These are phyloP conservation scores for Umbellularia californica DNA, from an alignment of 164 flowering plant genomes.

Conservation along the genomic window DNA sequence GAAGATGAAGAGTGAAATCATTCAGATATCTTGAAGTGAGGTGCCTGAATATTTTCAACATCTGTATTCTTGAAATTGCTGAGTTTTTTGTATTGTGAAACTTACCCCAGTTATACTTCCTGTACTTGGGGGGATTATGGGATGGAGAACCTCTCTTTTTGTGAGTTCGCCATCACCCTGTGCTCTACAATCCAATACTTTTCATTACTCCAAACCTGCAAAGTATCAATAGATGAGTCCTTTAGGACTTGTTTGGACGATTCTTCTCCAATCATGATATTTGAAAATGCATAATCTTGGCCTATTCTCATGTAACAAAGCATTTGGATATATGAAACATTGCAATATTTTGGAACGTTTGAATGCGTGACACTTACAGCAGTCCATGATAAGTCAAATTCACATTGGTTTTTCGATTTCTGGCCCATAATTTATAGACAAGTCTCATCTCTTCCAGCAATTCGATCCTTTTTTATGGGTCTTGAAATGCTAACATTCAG, in stretches of 20 bases:
- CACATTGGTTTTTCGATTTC: too few species aligned
- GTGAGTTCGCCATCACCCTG: constrained; percentile 51
- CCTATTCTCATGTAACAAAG: too few species aligned
- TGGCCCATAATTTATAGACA: too few species aligned
- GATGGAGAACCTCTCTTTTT: constrained; percentile 53
- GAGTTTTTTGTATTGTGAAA: constrained; percentile 23
- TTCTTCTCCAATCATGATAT: background rate
- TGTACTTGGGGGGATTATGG: constrained; percentile 34
- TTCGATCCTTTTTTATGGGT: too few species aligned
- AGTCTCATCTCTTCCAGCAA: too few species aligned
- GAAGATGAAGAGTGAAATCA: background rate
- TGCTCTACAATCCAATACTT: constrained; percentile 62
- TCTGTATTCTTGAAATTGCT: constrained; percentile 44
- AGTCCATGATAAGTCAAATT: background rate
- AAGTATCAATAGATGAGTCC: background rate
- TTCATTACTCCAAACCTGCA: constrained; percentile 57
- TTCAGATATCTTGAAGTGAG: constrained; percentile 30
- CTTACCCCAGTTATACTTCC: constrained; percentile 39
- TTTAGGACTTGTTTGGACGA: too few species aligned
- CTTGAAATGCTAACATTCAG: too few species aligned
- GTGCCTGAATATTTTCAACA: constrained; percentile 37
- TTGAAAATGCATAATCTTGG: too few species aligned
- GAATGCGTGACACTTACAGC: background rate
- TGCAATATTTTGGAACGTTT: background rate
- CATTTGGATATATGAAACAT: too few species aligned